Conservation (phyloP, 176 grass and related monocot species). For the Hsuehochloa calcarea region DNA sequence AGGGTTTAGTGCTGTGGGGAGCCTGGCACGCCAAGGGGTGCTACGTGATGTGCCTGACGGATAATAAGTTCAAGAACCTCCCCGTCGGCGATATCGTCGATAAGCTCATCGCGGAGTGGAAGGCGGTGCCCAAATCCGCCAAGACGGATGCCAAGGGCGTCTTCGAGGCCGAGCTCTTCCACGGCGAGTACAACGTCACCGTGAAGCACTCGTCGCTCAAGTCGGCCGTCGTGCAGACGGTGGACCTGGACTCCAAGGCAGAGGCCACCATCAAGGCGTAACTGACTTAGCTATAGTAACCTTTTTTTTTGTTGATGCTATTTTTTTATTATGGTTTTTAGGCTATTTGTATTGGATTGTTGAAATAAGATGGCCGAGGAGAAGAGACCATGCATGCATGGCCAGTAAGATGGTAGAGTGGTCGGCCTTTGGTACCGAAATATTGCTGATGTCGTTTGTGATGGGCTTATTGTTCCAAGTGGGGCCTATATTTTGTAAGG, state of each 20-base stretch:
- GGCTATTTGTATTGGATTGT: neutral
- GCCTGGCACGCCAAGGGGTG: conserved; percentile 61
- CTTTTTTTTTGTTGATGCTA: neutral
- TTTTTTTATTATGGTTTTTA: neutral
- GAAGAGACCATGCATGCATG: too few species aligned
- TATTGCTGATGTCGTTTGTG: neutral
- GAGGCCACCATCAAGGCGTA: conserved; percentile 13
- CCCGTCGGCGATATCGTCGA: conserved; percentile 49
- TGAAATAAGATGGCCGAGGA: neutral
- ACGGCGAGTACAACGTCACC: conserved; percentile 53
- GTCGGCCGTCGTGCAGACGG: conserved; percentile 29
- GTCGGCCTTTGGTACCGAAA: neutral
- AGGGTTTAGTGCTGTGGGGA: conserved; percentile 71
- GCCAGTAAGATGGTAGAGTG: neutral
- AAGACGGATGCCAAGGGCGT: conserved; percentile 47
- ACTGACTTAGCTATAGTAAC: neutral
- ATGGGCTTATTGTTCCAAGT: too few species aligned
- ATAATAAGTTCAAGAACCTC: conserved; percentile 71
- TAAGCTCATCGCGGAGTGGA: conserved; percentile 60
- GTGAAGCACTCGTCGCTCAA: conserved; percentile 42
- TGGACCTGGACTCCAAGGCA: conserved; percentile 35
- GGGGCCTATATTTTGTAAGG: too few species aligned
- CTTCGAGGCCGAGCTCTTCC: conserved; percentile 48
- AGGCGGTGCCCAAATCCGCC: neutral
- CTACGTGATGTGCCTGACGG: conserved; percentile 68